These are phyloP conservation scores for Tylopilus rubrobrunneus DNA, from an alignment of 768 basidiomycete genomes.

Conservation along the genomic window DNA sequence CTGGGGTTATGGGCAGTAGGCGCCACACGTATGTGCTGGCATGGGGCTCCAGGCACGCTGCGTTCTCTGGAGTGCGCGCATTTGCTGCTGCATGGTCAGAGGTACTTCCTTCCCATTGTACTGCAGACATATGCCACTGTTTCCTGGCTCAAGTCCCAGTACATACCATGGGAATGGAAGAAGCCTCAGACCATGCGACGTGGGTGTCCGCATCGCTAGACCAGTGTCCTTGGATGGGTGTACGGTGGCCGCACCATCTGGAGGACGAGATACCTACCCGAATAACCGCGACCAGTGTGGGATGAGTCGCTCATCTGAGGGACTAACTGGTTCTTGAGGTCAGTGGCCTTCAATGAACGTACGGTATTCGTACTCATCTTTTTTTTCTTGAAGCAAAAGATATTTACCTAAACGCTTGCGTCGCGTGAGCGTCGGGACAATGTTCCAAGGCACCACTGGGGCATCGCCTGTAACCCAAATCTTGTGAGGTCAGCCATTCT, in stretches of 20 bases:
- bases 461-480: not conserved
- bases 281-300: not conserved
- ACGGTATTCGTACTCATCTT: not conserved
- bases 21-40: not conserved
- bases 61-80: constrained; percentile 19
- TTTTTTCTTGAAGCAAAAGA: not conserved
- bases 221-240: constrained; percentile 16
- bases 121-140: constrained; percentile 29
- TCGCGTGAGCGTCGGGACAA: not conserved
- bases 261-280: constrained; percentile 3
- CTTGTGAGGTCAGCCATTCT: not conserved
- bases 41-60: constrained; percentile 10
- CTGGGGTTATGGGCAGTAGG: constrained; percentile 18
- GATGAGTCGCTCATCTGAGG: constrained; percentile 4
- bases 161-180: constrained; percentile 60
- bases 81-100: constrained; percentile 33
- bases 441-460: constrained; percentile 7
- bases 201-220: constrained; percentile 21
- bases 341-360: not conserved
- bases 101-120: constrained; percentile 37
- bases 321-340: not conserved
- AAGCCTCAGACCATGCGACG: constrained; percentile 39
- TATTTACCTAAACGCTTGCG: constrained; percentile 5
- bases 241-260: not conserved
- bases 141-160: constrained; percentile 31